phyloP scores from a whole-genome alignment of 169 alveolate species.

The Blepharisma undulans region DNA sequence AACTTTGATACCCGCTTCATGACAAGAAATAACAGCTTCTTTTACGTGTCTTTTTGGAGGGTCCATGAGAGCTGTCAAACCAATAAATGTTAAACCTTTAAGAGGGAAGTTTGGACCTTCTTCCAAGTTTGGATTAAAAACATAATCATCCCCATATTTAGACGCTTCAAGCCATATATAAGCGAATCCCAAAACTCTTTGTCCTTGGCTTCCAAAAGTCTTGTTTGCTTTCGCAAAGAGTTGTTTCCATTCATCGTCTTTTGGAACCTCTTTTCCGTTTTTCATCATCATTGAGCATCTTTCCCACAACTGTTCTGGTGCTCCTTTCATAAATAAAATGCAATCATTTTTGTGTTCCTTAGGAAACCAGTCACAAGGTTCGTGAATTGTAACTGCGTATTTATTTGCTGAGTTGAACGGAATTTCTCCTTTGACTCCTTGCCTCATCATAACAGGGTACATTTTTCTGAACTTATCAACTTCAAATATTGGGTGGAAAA shows the following conservation, averaged over 20 bases:
- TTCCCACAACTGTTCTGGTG: constrained; percentile 56
- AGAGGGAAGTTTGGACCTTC: constrained; percentile 74
- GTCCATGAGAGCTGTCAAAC: constrained; percentile 78
- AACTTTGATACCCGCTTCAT: constrained; percentile 87
- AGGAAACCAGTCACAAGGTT: constrained; percentile 33
- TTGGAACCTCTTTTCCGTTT: constrained; percentile 16
- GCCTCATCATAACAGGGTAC: constrained; percentile 45
- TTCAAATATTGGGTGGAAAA: constrained; percentile 70
- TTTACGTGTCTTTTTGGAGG: constrained; percentile 85
- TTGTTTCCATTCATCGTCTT: constrained; percentile 23
- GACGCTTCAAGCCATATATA: constrained; percentile 34
- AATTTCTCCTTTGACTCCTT: constrained; percentile 46
- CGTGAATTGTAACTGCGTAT: constrained; percentile 57
- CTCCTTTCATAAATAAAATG: constrained; percentile 51
- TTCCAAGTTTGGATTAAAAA: neutral
- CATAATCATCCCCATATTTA: neutral
- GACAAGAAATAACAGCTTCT: constrained; percentile 75
- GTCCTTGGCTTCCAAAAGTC: constrained; percentile 52
- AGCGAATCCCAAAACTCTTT: constrained; percentile 68
- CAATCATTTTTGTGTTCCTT: neutral
- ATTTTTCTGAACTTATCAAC: constrained; percentile 42
- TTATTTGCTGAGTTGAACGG: constrained; percentile 64
- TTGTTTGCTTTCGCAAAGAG: constrained; percentile 43
- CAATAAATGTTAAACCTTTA: constrained; percentile 71
- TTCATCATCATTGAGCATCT: constrained; percentile 15